Evolutionary conservation across 805 yeast species (phyloP).

Genomic region (Schizosaccharomyces japonicus): DNA sequence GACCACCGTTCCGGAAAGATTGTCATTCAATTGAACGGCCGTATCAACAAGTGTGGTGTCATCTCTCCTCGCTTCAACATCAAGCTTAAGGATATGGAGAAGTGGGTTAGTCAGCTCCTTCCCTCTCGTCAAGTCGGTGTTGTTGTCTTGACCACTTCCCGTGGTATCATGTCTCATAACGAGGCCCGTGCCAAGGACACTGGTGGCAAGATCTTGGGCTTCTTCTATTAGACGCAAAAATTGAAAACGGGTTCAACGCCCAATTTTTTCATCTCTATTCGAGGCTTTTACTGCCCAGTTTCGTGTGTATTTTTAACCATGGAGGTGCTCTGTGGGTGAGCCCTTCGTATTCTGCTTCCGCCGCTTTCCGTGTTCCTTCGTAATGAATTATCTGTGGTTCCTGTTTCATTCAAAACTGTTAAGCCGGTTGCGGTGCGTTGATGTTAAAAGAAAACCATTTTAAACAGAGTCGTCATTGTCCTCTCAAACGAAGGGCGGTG

Average conservation of each 20-base stretch:
- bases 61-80: slow-evolving; percentile 97
- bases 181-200: slow-evolving; percentile 99
- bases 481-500: too few relatives aligned
- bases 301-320: too few relatives aligned
- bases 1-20: slow-evolving; percentile 98
- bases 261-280: background rate
- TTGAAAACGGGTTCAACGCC: background rate
- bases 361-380: too few relatives aligned
- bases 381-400: too few relatives aligned
- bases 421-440: too few relatives aligned
- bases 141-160: slow-evolving; percentile 94
- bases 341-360: too few relatives aligned
- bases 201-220: slow-evolving; percentile 95
- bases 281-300: too few relatives aligned
- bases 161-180: slow-evolving; percentile 99
- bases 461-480: too few relatives aligned
- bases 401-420: too few relatives aligned
- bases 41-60: slow-evolving; percentile 97
- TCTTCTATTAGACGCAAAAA: slow-evolving; percentile 47
- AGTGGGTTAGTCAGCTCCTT: slow-evolving; percentile 93
- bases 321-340: too few relatives aligned
- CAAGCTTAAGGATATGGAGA: slow-evolving; percentile 82
- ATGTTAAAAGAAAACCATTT: too few relatives aligned
- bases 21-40: slow-evolving; percentile 88
- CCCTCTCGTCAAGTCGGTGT: slow-evolving; percentile 99